phyloP scores from a whole-genome alignment of 192 early-diverging fungal species.

The Lobulomyces angularis region DNA sequence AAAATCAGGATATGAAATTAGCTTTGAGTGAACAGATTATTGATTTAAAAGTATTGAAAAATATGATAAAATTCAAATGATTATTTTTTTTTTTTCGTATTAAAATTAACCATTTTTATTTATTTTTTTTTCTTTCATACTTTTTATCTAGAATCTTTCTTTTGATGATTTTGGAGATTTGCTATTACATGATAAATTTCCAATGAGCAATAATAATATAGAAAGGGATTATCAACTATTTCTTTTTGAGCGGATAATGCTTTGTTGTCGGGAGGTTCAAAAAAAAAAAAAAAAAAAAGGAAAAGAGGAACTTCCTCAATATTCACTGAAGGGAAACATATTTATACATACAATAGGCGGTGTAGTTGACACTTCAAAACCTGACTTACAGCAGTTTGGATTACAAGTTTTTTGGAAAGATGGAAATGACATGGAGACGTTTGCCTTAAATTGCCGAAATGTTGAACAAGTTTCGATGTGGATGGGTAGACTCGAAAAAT shows the following conservation, averaged over 20 bases:
- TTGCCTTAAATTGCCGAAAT: constrained; percentile 78
- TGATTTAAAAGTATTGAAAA: constrained; percentile 81
- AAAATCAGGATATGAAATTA: constrained; percentile 66
- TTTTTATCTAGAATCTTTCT: constrained; percentile 43
- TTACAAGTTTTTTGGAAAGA: constrained; percentile 73
- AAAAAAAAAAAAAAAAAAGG: constrained; percentile 29
- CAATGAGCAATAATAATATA: constrained; percentile 63
- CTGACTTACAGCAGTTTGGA: constrained; percentile 19
- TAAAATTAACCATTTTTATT: neutral
- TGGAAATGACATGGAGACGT: constrained; percentile 63
- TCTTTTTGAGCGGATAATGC: constrained; percentile 83
- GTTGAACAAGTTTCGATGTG: constrained; percentile 88
- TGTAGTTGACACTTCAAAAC: constrained; percentile 47
- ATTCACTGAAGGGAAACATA: constrained; percentile 70
- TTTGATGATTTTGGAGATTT: constrained; percentile 67
- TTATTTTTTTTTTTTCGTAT: constrained; percentile 2
- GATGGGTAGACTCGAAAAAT: constrained; percentile 63
- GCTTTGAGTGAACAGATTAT: constrained; percentile 75
- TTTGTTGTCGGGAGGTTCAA: constrained; percentile 80
- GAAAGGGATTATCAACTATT: constrained; percentile 78
- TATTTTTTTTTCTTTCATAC: neutral
- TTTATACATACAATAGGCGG: constrained; percentile 66
- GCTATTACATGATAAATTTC: constrained; percentile 74
- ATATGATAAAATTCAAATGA: no score
- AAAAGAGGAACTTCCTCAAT: constrained; percentile 36